phyloP scores from a whole-genome alignment of 768 basidiomycete genomes.

The Mycena rebaudengoi region DNA sequence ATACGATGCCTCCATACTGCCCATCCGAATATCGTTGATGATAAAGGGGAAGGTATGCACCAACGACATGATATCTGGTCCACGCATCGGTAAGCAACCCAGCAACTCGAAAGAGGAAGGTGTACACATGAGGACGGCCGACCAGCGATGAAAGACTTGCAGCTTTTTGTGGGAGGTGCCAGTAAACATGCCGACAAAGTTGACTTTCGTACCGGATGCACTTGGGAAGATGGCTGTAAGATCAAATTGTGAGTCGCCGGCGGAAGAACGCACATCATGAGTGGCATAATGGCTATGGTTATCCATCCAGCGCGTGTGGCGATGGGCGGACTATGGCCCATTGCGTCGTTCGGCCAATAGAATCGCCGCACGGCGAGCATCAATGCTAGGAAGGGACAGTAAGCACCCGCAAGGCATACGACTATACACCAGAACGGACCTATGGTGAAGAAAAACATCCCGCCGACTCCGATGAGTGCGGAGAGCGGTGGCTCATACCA shows the following conservation, averaged over 20 bases:
- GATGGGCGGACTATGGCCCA: conserved; percentile 43
- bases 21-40: conserved; percentile 31
- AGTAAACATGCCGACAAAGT: conserved; percentile 39
- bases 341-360: conserved; percentile 39
- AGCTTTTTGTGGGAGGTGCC: conserved; percentile 46
- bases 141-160: conserved; percentile 47
- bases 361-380: conserved; percentile 38
- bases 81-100: too few species aligned
- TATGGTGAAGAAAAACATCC: conserved; percentile 34
- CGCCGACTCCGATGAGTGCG: conserved; percentile 31
- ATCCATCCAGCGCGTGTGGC: conserved; percentile 44
- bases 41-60: conserved; percentile 47
- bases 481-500: conserved; percentile 42
- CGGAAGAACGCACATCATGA: conserved; percentile 38
- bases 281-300: conserved; percentile 45
- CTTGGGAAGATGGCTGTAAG: conserved; percentile 16
- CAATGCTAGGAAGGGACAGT: conserved; percentile 26
- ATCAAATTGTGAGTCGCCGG: neutral
- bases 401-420: too few species aligned
- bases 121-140: conserved; percentile 43
- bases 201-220: conserved; percentile 45
- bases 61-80: conserved; percentile 43
- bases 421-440: conserved; percentile 26
- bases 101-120: neutral
- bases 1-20: conserved; percentile 32